phyloP scores from a whole-genome alignment of 306 rosid species.

The Senna siamea region DNA sequence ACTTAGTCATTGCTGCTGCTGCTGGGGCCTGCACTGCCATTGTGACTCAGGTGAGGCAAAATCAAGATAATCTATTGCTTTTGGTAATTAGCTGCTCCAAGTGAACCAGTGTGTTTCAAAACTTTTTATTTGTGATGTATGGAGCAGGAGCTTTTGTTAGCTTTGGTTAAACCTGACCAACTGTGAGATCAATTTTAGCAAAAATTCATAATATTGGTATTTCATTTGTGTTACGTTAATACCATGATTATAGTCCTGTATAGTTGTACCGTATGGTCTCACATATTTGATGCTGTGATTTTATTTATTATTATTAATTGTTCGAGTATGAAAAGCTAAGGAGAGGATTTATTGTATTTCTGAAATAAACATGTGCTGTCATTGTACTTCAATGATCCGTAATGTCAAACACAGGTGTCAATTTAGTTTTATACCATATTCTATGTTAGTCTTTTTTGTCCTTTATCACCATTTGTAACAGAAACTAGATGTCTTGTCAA shows the following conservation, averaged over 20 bases:
- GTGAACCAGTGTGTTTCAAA: not conserved
- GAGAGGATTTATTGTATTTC: too few relatives aligned
- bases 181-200: not conserved
- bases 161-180: not conserved
- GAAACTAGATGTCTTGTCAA: constrained; percentile 24
- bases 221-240: too few relatives aligned
- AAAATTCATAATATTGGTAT: constrained; percentile 16
- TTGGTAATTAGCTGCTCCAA: constrained; percentile 11
- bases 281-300: too few relatives aligned
- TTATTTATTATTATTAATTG: too few relatives aligned
- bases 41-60: constrained; percentile 77
- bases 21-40: constrained; percentile 98
- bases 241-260: too few relatives aligned
- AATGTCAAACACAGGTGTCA: constrained; percentile 7
- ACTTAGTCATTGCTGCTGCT: constrained; percentile 89
- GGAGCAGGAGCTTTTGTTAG: not conserved
- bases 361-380: not conserved
- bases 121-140: constrained; percentile 13
- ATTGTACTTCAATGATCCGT: constrained; percentile 19
- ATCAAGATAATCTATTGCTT: not conserved
- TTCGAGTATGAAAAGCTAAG: too few relatives aligned
- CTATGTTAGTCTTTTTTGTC: not conserved
- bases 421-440: not conserved
- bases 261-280: too few relatives aligned
- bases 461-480: constrained; percentile 30